phyloP scores from a whole-genome alignment of 2,329 filamentous ascomycete species.

The Fusarium nurragi region DNA sequence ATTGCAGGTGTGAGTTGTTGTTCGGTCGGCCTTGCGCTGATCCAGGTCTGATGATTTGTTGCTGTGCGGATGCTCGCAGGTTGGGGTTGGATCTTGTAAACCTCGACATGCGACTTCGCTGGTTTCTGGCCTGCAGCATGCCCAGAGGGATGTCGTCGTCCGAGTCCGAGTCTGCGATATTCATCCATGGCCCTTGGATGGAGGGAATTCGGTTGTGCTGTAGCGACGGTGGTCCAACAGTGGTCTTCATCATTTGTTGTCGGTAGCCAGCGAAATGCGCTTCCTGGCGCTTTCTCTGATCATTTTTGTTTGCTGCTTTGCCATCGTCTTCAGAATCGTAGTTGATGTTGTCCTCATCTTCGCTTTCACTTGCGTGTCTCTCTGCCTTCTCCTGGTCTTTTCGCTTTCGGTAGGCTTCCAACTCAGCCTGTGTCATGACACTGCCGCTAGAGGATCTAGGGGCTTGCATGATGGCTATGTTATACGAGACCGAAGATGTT shows the following conservation, averaged over 20 bases:
- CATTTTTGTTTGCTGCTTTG: conserved; percentile 1
- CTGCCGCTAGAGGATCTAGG: conserved; percentile 21
- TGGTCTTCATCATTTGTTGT: conserved; percentile 37
- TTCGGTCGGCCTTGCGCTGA: conserved; percentile 15
- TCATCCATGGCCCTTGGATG: conserved; percentile 5
- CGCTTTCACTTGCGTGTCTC: conserved; percentile 1
- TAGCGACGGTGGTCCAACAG: conserved; percentile 5
- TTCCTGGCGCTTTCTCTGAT: conserved; percentile 27
- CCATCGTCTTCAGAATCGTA: conserved; percentile 24
- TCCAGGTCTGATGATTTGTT: conserved; percentile 28
- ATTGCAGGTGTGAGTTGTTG: conserved; percentile 1
- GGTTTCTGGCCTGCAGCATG: conserved; percentile 12
- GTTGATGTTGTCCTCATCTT: conserved; percentile 26
- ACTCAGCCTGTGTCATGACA: conserved; percentile 28
- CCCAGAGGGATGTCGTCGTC: conserved; percentile 32
- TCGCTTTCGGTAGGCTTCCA: conserved; percentile 25
- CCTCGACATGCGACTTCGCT: conserved; percentile 1
- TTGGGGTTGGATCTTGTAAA: conserved; percentile 29
- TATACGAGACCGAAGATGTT: neutral
- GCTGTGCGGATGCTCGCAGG: conserved; percentile 20
- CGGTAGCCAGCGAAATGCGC: conserved; percentile 29
- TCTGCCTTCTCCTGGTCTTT: conserved; percentile 8
- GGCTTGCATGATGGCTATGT: conserved; percentile 15
- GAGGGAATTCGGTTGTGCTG: conserved; percentile 10
- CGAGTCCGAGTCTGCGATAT: conserved; percentile 3